Base-by-base conservation (phyloP, 805 yeast genomes). In the Saccharomyces mikatae region DNA sequence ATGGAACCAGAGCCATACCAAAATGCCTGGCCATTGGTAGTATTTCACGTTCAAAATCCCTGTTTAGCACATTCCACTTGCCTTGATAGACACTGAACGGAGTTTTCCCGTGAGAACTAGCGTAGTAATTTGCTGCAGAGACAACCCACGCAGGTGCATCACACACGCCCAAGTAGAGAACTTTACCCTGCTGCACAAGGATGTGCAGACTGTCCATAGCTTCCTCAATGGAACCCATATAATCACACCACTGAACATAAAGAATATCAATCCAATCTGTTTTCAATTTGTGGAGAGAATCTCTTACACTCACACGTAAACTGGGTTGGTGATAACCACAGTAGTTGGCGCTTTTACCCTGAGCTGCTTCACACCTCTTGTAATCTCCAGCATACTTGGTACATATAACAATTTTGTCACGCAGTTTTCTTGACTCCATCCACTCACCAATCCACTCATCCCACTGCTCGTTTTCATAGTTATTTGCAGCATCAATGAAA, bases 111-210 rank as follows among this genome's bases (percentile, higher is more conserved):
- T 62, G 52, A 21, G 52, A 55, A 17, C 51, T 50, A n/a, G 65
- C 65, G 47, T 62, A 60, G 24, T 49, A 47, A 48, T 54, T 54
- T 17, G 55, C 57, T 11, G 57, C 57, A 24, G 57, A 52, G 9
- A 57, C 65, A 14, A 62, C 54, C 65, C 65, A 62, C 2, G 65
- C 65, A n/a, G 65, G 65, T 6, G 61, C 52, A 51, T 62, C 65
- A 17, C 64, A 61, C 5, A 57, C 52, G 3, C 65, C 65, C 24
- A 62, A 57, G 31, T 60, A 62, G n/a, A 61, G 49, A 10, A 62
- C 65, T 46, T 61, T 61, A 21, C 65, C 65, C 51, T 55, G 55
- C 44, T 55, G 57, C 5, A 55, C 55, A n/a, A 55, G 46, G 36
- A 55, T 27, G 55, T 60, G 55, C 22, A 55, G 47, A 14, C 60